phyloP scores from a whole-genome alignment of 202 grass and related monocot genomes.

The Elaeis oleifera region DNA sequence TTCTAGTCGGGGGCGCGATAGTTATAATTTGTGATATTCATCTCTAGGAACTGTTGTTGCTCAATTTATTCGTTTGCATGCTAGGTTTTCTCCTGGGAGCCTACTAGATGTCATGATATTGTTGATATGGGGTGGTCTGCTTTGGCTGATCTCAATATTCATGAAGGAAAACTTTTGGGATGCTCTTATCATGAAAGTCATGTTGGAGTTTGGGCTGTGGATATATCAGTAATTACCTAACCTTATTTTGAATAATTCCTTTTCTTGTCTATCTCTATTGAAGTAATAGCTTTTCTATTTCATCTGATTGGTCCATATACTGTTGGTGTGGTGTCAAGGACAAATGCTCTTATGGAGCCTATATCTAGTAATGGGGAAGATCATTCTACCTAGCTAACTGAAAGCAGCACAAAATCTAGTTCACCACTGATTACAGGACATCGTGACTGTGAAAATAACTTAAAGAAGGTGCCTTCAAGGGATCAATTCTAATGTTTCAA shows the following conservation, averaged over 20 bases:
- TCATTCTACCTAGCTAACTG: constrained; percentile 32
- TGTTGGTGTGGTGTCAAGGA: constrained; percentile 68
- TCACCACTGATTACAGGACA: constrained; percentile 20
- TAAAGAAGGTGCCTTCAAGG: constrained; percentile 32
- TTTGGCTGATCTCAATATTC: constrained; percentile 87
- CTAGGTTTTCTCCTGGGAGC: constrained; percentile 96
- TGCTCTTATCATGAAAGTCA: constrained; percentile 57
- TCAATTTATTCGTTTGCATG: constrained; percentile 21
- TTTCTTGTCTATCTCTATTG: constrained; percentile 16
- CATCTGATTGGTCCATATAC: constrained; percentile 93
- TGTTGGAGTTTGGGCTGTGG: constrained; percentile 89
- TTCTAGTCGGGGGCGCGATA: too few species aligned
- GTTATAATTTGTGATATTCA: not conserved
- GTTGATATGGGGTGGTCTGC: constrained; percentile 90
- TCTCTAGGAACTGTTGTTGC: constrained; percentile 9
- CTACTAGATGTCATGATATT: constrained; percentile 79
- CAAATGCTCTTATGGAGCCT: constrained; percentile 43
- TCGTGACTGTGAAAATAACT: constrained; percentile 39
- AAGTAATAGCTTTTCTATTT: constrained; percentile 23
- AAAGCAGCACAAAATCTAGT: constrained; percentile 28
- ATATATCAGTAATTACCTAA: constrained; percentile 75
- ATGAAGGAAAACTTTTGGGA: constrained; percentile 96
- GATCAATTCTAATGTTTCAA: constrained; percentile 28
- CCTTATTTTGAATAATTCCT: constrained; percentile 1
- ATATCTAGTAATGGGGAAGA: constrained; percentile 37